Evolutionary conservation across 2,329 filamentous ascomycete species (phyloP).

Genomic region (Pseudofabraea citricarpa): DNA sequence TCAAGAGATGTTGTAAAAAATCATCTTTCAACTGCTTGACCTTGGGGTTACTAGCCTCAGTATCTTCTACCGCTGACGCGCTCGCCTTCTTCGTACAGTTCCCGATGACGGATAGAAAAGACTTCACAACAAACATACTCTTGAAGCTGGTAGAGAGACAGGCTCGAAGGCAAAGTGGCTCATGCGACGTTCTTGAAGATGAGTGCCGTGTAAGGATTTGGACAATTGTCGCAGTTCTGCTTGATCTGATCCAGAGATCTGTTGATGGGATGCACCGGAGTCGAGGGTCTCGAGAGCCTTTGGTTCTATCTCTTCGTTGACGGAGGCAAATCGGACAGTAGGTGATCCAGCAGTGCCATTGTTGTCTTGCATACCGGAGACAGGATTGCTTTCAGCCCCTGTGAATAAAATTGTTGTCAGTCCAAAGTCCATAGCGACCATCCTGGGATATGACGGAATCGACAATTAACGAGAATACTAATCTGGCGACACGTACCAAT

Average conservation of each 20-base stretch:
- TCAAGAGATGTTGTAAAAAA: too few relatives aligned
- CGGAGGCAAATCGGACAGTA: conserved; percentile 67
- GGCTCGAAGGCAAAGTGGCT: conserved; percentile 87
- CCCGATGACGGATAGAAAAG: background rate
- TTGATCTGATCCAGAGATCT: conserved; percentile 13
- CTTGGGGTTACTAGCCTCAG: too few relatives aligned
- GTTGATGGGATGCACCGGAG: conserved; percentile 16
- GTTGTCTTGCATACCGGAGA: background rate
- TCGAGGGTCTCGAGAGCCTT: conserved; percentile 29
- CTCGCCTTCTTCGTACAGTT: too few relatives aligned
- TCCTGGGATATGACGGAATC: conserved; percentile 2
- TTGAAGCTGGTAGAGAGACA: conserved; percentile 78
- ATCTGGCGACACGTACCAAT: conserved; percentile 1
- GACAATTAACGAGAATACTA: background rate
- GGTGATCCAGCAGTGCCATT: conserved; percentile 28
- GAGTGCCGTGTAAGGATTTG: conserved; percentile 65
- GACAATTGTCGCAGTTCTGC: conserved; percentile 43
- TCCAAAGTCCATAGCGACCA: background rate
- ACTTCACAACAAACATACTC: conserved; percentile 56
- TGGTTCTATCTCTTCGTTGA: conserved; percentile 65
- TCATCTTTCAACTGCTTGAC: too few relatives aligned
- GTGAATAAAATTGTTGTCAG: background rate
- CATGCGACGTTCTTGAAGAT: conserved; percentile 77
- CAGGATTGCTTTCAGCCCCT: background rate
- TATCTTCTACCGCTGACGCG: too few relatives aligned